A percentile compares a stretch with the other conserved stretches of the same genome.
Conservation (phyloP, 23 red algal genomes). For the Rhodosorus marinus region DNA sequence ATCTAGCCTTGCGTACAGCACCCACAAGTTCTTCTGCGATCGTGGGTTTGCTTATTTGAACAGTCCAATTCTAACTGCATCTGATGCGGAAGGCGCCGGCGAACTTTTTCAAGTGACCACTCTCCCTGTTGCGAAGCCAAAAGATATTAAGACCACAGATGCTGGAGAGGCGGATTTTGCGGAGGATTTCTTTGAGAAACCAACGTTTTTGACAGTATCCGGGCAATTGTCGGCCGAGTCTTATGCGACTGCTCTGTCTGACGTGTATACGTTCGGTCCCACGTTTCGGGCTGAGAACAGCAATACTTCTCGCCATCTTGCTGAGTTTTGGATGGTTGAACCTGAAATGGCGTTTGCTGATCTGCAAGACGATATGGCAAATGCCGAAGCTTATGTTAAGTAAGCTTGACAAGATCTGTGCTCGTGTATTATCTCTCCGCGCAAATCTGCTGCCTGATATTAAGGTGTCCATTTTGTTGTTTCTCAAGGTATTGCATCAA, state of each 20-base stretch:
- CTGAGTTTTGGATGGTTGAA: constrained; percentile 99
- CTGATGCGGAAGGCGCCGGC: constrained; percentile 94
- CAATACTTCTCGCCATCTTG: constrained; percentile 80
- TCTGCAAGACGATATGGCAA: constrained; percentile 68
- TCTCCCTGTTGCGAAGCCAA: background rate
- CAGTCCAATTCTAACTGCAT: constrained; percentile 70
- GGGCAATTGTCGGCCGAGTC: constrained; percentile 82
- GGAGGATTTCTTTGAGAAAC: constrained; percentile 78
- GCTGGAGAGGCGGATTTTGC: constrained; percentile 19
- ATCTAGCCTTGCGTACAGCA: constrained; percentile 48
- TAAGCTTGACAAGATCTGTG: constrained; percentile 3
- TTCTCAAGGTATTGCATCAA: too few relatives aligned
- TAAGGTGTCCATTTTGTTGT: too few relatives aligned
- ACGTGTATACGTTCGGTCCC: constrained; percentile 96
- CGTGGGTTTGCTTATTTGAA: constrained; percentile 75
- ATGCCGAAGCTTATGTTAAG: constrained; percentile 70
- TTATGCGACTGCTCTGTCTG: constrained; percentile 68
- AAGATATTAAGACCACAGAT: background rate
- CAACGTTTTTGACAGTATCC: constrained; percentile 84
- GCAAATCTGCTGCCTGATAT: too few relatives aligned
- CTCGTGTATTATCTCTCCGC: too few relatives aligned
- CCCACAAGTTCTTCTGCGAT: constrained; percentile 71
- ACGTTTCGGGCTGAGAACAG: constrained; percentile 96
- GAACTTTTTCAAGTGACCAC: constrained; percentile 98
- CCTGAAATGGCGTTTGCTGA: constrained; percentile 96